Conservation (phyloP, 2,329 filamentous ascomycete species). For the Diaporthe ampelina region DNA sequence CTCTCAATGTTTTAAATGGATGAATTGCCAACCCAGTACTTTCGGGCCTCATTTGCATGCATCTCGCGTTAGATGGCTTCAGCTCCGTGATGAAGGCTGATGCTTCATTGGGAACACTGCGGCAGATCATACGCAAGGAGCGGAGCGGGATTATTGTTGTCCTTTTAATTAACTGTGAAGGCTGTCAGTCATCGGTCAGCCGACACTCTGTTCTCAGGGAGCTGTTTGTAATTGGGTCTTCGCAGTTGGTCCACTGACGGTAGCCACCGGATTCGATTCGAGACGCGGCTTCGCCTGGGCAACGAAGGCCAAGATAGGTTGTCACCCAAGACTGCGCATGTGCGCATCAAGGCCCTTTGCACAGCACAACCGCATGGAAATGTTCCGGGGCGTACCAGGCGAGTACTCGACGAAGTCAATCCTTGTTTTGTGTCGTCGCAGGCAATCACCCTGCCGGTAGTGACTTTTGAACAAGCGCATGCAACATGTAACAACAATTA, state of each 20-base stretch:
- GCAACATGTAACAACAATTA: neutral
- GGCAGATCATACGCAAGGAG: neutral
- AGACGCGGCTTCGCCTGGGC: too few relatives aligned
- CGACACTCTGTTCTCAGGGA: neutral
- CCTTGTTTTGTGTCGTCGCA: neutral
- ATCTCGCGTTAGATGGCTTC: neutral
- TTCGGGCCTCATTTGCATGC: conserved; percentile 8
- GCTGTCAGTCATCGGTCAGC: conserved; percentile 10
- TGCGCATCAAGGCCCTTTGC: too few relatives aligned
- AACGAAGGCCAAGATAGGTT: too few relatives aligned
- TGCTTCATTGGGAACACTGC: conserved; percentile 2
- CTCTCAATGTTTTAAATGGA: neutral
- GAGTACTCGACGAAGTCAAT: neutral
- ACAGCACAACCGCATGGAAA: too few relatives aligned
- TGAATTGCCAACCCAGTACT: neutral
- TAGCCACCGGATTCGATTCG: too few relatives aligned
- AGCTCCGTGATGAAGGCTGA: neutral
- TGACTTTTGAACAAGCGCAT: neutral
- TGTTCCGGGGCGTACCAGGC: neutral
- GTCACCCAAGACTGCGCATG: too few relatives aligned
- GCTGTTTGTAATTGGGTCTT: neutral
- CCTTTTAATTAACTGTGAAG: neutral
- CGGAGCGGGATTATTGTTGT: neutral
- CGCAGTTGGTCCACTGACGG: neutral
- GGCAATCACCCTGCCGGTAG: neutral